Conservation (phyloP, 1,139 yeast species). For the Magnusiomyces sp. region DNA sequence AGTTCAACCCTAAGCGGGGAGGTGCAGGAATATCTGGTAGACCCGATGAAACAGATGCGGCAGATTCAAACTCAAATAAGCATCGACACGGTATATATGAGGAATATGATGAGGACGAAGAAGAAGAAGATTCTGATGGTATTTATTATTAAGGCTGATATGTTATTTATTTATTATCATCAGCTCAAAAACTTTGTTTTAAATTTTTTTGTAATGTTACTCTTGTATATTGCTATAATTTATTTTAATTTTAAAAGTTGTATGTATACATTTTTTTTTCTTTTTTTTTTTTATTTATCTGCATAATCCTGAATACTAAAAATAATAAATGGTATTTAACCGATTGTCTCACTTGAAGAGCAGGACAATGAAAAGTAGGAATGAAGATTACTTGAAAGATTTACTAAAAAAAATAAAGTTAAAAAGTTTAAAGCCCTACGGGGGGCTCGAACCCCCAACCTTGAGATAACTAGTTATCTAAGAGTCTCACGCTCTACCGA, state of each 20-base stretch:
- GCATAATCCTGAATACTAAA: no score
- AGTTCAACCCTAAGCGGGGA: conserved; percentile 15
- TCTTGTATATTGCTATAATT: no score
- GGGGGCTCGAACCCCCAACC: conserved; percentile 7
- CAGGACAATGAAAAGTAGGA: not conserved
- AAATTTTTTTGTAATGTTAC: no score
- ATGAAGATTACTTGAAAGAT: not conserved
- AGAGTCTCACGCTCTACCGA: conserved; percentile 7
- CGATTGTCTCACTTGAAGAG: not conserved
- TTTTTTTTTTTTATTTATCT: no score
- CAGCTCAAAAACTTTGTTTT: no score
- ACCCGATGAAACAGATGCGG: not conserved
- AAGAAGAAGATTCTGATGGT: not conserved
- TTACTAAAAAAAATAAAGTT: not conserved
- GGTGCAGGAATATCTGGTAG: not conserved
- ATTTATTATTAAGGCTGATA: no score
- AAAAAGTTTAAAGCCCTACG: conserved; percentile 2
- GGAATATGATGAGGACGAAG: not conserved
- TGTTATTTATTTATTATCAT: not conserved
- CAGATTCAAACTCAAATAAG: not conserved
- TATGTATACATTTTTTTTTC: no score
- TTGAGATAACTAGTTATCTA: conserved; percentile 3
- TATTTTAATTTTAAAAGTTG: no score
- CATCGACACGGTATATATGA: not conserved
- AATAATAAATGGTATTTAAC: conserved; percentile 1